Evolutionary conservation across 2,329 filamentous ascomycete genomes (phyloP).

Genomic region (Leptographium lundbergii): DNA sequence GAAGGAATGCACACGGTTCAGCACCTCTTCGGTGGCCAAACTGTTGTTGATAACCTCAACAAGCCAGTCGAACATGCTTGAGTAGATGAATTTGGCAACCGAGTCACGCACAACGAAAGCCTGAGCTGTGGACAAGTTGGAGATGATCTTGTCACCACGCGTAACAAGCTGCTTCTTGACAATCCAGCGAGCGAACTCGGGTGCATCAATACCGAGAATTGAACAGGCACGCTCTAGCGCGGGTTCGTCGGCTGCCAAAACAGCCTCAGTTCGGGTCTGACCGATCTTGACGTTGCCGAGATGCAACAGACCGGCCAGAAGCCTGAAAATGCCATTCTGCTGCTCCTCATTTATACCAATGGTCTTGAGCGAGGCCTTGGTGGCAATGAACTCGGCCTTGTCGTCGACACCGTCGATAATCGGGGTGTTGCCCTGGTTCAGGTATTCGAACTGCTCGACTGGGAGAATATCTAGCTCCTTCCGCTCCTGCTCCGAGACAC

Average conservation of each 20-base stretch:
- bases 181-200: slow-evolving; percentile 92
- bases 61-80: slow-evolving; percentile 95
- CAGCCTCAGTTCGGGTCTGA: slow-evolving; percentile 77
- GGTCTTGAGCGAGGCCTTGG: slow-evolving; percentile 71
- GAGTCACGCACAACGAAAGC: slow-evolving; percentile 91
- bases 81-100: slow-evolving; percentile 97
- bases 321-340: slow-evolving; percentile 76
- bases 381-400: slow-evolving; percentile 83
- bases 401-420: slow-evolving; percentile 92
- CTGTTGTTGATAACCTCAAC: slow-evolving; percentile 94
- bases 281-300: slow-evolving; percentile 95
- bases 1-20: slow-evolving; percentile 73
- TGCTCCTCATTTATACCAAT: slow-evolving; percentile 68
- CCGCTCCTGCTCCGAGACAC: slow-evolving; percentile 72
- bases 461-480: slow-evolving; percentile 68
- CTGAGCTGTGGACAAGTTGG: slow-evolving; percentile 86
- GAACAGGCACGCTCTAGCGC: slow-evolving; percentile 68
- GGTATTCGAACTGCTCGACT: slow-evolving; percentile 85
- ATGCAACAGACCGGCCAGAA: slow-evolving; percentile 83
- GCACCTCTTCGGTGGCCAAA: slow-evolving; percentile 76
- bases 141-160: slow-evolving; percentile 92
- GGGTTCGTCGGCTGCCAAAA: slow-evolving; percentile 68
- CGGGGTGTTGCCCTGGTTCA: slow-evolving; percentile 88
- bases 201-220: slow-evolving; percentile 75
- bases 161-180: slow-evolving; percentile 98